phyloP scores from a whole-genome alignment of 2,329 filamentous ascomycete genomes.

The Neurospora sp. region DNA sequence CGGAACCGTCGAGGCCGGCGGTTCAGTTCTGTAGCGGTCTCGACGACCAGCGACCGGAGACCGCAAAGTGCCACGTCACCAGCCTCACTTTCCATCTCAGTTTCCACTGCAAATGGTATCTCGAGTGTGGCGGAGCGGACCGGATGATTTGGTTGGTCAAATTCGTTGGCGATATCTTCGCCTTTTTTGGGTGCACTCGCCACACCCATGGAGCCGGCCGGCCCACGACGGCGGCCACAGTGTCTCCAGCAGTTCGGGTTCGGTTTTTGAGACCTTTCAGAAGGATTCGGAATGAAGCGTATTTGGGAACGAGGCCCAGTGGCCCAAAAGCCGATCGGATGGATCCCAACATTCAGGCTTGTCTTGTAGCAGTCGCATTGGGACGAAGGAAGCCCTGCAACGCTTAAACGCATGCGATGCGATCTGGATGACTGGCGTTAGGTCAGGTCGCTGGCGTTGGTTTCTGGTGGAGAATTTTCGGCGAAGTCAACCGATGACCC shows the following conservation, averaged over 20 bases:
- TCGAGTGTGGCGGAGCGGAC: conserved; percentile 24
- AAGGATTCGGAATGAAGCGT: not conserved
- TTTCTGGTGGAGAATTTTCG: not conserved
- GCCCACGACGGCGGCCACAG: not conserved
- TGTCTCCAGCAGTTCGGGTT: not conserved
- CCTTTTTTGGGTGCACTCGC: not conserved
- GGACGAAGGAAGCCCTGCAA: not conserved
- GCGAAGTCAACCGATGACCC: not conserved
- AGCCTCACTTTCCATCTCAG: conserved; percentile 24
- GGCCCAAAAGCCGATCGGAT: too few species aligned
- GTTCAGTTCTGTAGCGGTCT: not conserved
- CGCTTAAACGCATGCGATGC: not conserved
- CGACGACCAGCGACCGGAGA: conserved; percentile 11
- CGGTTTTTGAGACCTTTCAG: not conserved
- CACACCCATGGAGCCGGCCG: not conserved
- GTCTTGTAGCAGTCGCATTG: not conserved
- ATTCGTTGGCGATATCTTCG: not conserved
- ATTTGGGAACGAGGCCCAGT: not conserved
- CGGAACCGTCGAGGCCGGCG: not conserved
- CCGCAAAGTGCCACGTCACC: conserved; percentile 33
- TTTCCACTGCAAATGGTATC: conserved; percentile 9
- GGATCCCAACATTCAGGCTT: too few species aligned
- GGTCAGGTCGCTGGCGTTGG: not conserved
- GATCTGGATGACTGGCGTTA: not conserved
- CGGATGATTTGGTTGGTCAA: conserved; percentile 4